Percentiles rank a stretch among this genome's conserved stretches.
These are phyloP conservation scores for Eremothecium cymbalariae DNA, from an alignment of 1,139 yeast genomes.

Conservation along the genomic window DNA sequence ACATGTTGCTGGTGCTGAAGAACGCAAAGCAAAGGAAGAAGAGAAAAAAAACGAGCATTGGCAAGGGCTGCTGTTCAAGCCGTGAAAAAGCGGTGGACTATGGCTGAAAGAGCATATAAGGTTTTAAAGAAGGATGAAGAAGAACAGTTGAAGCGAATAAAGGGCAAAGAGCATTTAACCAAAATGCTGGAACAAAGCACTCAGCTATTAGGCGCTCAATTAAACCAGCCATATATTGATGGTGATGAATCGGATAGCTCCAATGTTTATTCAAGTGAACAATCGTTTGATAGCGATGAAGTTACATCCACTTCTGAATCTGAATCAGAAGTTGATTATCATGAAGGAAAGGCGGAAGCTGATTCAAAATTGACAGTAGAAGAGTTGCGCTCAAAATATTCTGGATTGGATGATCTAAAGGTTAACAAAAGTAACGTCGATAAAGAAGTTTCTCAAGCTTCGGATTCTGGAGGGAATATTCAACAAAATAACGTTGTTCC, in stretches of 20 bases:
- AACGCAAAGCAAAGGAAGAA: conserved; percentile 62
- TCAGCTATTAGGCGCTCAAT: conserved; percentile 78
- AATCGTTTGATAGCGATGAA: conserved; percentile 13
- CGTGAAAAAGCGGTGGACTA: conserved; percentile 82
- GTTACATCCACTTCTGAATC: conserved; percentile 11
- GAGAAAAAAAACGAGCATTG: conserved; percentile 57
- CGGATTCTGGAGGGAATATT: conserved; percentile 17
- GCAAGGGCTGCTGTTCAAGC: conserved; percentile 78
- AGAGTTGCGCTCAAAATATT: conserved; percentile 57
- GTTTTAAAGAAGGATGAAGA: conserved; percentile 45
- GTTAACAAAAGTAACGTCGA: conserved; percentile 14
- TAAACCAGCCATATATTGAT: conserved; percentile 32
- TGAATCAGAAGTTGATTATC: conserved; percentile 21
- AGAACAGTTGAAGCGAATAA: conserved; percentile 61
- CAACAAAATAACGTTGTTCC: conserved; percentile 14
- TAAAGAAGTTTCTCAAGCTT: conserved; percentile 15
- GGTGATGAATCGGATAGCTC: conserved; percentile 7
- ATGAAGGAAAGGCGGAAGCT: conserved; percentile 24
- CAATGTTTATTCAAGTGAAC: conserved; percentile 1
- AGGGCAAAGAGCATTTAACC: conserved; percentile 82
- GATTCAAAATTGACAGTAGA: conserved; percentile 59
- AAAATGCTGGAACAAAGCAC: conserved; percentile 90
- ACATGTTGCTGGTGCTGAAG: conserved; percentile 81
- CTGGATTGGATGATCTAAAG: conserved; percentile 32
- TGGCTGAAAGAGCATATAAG: conserved; percentile 77